Base-by-base conservation (phyloP, 1,284 basidiomycete genomes). In the Athelia psychrophila region DNA sequence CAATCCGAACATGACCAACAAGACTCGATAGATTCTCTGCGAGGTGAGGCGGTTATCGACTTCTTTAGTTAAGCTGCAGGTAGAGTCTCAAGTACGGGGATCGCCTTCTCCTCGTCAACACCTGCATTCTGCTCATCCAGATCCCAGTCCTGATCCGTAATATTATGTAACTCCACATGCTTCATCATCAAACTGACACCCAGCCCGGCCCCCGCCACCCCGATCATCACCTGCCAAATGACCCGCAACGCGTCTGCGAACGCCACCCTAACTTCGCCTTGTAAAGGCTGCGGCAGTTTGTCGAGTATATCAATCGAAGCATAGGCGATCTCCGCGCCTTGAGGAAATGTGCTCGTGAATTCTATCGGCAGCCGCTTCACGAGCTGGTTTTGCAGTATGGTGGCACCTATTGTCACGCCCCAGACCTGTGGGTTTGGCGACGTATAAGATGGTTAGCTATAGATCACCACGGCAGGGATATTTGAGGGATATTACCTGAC, bases 311-410 rank as follows among this genome's bases (percentile, higher is more conserved):
- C 68, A 38, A 73, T 70, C 2, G 60, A 60, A 1, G 63, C 58
- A 52, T 66, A 71, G 1, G 70, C 64, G 24, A 72, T 61, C 33
- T 65, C 61, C 10, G 61, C 56, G 23, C 68, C 67, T 6, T 49
- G 27, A 6, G 38, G 38, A 53, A 72, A 66, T 33, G 53, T 50
- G 2, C 51, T 46, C 20, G 56, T 32, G 56, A 72, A 70, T 2
- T 48, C 58, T 0, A 51, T 16, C 0, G 69, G 69, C 2, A 71
- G 61, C 1, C 50, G 51, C 9, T 48, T 50, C 45, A 54, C 57
- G 16, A 68, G 62, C 53, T 65, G 47, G 49, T 68, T 70, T 46
- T 70, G 68, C 3, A 70, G 59, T 19, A 70, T 56, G 0, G 63
- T 60, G 8, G 56, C 58, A 13, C 61, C 55, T 50, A 67, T 62